These are phyloP conservation scores for Boechera stricta DNA, from an alignment of 345 rosid species.

Conservation along the genomic window DNA sequence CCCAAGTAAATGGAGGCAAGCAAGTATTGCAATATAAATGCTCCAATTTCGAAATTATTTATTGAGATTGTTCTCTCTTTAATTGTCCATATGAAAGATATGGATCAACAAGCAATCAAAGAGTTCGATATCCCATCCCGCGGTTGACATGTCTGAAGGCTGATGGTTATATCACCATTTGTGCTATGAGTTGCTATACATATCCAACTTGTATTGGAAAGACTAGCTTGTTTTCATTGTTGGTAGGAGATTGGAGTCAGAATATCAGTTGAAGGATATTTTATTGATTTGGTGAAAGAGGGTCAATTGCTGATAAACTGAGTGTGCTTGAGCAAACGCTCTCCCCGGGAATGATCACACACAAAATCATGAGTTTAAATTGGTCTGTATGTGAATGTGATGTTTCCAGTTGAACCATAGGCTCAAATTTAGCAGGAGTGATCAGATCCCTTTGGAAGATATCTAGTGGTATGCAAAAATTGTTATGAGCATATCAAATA, in stretches of 20 bases:
- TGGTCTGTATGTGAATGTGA: neutral
- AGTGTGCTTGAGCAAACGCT: neutral
- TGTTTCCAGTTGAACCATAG: neutral
- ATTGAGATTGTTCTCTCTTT: too few relatives aligned
- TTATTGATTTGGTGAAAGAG: neutral
- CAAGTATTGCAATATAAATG: too few relatives aligned
- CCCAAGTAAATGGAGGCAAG: neutral
- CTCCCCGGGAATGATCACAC: neutral
- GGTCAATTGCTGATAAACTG: neutral
- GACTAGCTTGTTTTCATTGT: constrained; percentile 5
- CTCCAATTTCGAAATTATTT: too few relatives aligned
- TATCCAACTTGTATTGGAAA: constrained; percentile 14
- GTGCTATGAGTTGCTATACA: neutral
- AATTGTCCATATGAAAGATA: constrained; percentile 11
- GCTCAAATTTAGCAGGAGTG: constrained; percentile 11
- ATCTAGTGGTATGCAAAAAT: neutral
- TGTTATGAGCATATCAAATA: neutral
- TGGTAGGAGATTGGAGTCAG: neutral
- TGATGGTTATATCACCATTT: constrained; percentile 5
- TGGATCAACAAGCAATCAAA: neutral
- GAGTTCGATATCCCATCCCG: neutral
- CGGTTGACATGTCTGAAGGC: neutral
- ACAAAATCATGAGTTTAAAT: neutral
- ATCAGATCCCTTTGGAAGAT: neutral
- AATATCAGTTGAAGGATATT: neutral